A percentile compares a stretch with the other conserved stretches of the same genome.
These are phyloP conservation scores for Trametes cinnabarina DNA, from an alignment of 768 basidiomycete species.

Conservation along the genomic window DNA sequence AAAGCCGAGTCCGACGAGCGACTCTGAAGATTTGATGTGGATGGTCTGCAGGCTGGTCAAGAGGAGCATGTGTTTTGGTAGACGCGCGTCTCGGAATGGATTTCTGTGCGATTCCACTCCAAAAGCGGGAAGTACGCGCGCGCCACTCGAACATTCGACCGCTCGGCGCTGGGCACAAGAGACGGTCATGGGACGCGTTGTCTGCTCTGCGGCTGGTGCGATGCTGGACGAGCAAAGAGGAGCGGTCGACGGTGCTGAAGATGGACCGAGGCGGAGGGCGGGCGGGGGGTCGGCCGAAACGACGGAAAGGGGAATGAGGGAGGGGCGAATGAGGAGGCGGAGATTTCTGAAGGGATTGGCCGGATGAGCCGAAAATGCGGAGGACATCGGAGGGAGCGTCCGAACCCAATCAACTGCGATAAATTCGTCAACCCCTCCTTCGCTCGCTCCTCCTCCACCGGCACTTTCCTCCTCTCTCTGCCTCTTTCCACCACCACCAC, in stretches of 20 bases:
- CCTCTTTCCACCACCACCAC: conserved; percentile 23
- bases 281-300: not conserved
- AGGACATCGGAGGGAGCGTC: conserved; percentile 24
- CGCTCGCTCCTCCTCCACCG: not conserved
- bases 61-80: not conserved
- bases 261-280: not conserved
- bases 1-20: conserved; percentile 4
- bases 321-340: conserved; percentile 2
- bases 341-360: not conserved
- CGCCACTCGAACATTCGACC: not conserved
- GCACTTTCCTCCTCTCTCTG: not conserved
- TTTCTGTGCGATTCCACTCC: not conserved
- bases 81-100: not conserved
- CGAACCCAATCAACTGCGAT: conserved; percentile 28
- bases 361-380: conserved; percentile 12
- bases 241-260: not conserved
- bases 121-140: not conserved
- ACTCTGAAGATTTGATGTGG: not conserved
- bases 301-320: not conserved
- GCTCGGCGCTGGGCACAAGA: not conserved
- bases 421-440: conserved; percentile 23
- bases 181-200: not conserved
- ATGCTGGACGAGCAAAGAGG: no score
- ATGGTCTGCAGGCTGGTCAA: conserved; percentile 3
- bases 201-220: not conserved